Evolutionary conservation across 345 rosid genomes (phyloP).

Genomic region (Arabis alpina): DNA sequence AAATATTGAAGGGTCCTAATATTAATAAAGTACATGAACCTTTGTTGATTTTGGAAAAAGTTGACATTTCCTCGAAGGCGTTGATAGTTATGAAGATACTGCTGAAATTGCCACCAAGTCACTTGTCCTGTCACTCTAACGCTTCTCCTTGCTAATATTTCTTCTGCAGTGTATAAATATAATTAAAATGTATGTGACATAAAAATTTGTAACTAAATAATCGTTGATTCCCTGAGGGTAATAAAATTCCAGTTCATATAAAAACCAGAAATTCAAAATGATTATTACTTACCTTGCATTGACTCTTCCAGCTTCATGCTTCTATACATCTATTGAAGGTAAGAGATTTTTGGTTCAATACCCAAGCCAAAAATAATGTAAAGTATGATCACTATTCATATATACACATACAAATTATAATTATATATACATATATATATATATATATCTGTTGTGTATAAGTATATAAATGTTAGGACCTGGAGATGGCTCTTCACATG

Average conservation of each 20-base stretch:
- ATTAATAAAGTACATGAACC: conserved; percentile 24
- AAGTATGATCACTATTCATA: conserved; percentile 1
- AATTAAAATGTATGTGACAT: background rate
- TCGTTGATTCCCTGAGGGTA: too few species aligned
- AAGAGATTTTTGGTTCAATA: conserved; percentile 5
- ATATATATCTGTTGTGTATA: background rate
- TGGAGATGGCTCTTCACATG: conserved; percentile 90
- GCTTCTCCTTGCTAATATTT: conserved; percentile 43
- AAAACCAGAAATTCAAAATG: background rate
- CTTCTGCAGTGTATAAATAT: conserved; percentile 31
- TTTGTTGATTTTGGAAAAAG: conserved; percentile 34
- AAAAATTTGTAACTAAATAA: too few species aligned
- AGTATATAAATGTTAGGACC: conserved; percentile 41
- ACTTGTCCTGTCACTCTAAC: conserved; percentile 41
- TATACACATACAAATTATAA: background rate
- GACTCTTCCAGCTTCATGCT: conserved; percentile 41
- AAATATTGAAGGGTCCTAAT: background rate
- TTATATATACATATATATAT: background rate
- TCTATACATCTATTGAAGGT: conserved; percentile 39
- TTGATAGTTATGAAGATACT: conserved; percentile 41
- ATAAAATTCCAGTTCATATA: too few species aligned
- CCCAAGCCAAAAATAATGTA: background rate
- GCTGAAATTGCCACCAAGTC: conserved; percentile 45
- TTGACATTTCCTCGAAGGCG: conserved; percentile 39
- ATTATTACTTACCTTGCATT: conserved; percentile 37